Base-by-base conservation (phyloP, 495 filamentous ascomycete genomes). In the Annulohypoxylon stygium region DNA sequence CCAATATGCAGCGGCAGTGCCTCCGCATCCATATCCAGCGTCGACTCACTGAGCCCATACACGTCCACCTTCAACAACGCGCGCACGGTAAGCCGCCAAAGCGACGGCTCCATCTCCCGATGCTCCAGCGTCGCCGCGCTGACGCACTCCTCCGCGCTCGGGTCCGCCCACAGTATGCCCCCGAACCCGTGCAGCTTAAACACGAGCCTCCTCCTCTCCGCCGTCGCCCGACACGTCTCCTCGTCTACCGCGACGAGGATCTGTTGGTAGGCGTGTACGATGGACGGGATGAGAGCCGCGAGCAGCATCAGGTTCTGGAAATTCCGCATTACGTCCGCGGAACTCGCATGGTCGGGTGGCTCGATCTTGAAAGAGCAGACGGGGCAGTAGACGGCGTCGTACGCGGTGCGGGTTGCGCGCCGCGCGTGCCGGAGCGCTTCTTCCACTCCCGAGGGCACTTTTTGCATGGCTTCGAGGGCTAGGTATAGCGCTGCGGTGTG, bases 251-350 rank as follows among this genome's bases (percentile, higher is more conserved):
- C 81, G 16, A 48, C 65, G 1, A 88, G 74, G 33, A 88, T 82
- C 48, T 66, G 77, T 61, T 78, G 78, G 77, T 88, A 93, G 2
- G 87, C 83, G 75, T 90, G 85, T 18, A 88, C 88, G 33, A 90
- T 82, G 11, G 89, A 87, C 18, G 88, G 90, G 20, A 93, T 81
- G 8, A 92, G 81, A 0, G 89, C 88, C 6, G 87, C 90, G 10
- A 90, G 85, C 62, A 91, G 86, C 89, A 92, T 92, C 43, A 89
- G 83, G 73, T 87, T 92, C 65, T 92, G 90, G 72, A 87, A 82
- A 50, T 78, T 39, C 12, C 78, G 78, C 58, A 86, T 81, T 23
- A 69, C 51, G 0, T 47, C 48, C 10, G 51, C 39, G 0, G 71
- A 55, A 12, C 30, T 36, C 11, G 34, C 43, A 45, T 12, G 14